Conservation (phyloP, 1,284 basidiomycete genomes). For the Moniliella sp. region DNA sequence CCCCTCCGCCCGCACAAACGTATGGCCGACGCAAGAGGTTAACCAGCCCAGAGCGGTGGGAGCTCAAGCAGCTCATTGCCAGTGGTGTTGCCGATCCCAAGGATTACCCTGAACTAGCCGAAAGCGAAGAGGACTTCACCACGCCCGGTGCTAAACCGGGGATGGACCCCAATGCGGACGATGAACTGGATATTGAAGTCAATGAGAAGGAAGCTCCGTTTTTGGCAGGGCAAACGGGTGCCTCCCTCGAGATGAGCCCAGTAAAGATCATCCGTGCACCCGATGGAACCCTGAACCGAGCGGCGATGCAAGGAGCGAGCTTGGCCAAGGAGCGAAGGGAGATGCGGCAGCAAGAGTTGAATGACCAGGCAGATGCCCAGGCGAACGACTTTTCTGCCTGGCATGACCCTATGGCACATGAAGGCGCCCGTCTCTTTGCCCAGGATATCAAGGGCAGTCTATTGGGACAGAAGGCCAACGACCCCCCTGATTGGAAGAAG, state of each 20-base stretch:
- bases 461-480: conserved; percentile 54
- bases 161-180: conserved; percentile 14
- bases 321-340: conserved; percentile 86
- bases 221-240: conserved; percentile 81
- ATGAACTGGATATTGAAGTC: conserved; percentile 82
- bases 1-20: too few relatives aligned
- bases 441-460: conserved; percentile 70
- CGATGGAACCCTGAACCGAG: conserved; percentile 53
- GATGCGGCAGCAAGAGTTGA: conserved; percentile 73
- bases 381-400: conserved; percentile 78
- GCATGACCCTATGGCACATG: conserved; percentile 90
- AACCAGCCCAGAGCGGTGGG: conserved; percentile 92
- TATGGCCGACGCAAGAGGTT: conserved; percentile 38
- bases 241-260: conserved; percentile 79
- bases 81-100: conserved; percentile 75
- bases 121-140: conserved; percentile 36
- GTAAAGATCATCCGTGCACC: conserved; percentile 65
- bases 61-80: conserved; percentile 93
- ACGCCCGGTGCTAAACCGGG: conserved; percentile 14
- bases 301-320: conserved; percentile 74
- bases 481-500: conserved; percentile 68
- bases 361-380: conserved; percentile 81
- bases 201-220: conserved; percentile 91
- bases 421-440: conserved; percentile 66
- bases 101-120: conserved; percentile 87